Percentiles rank a stretch among this genome's conserved stretches.
These are phyloP conservation scores for Anthracocystis panici-leucophaei DNA, from an alignment of 1,284 basidiomycete species.

Conservation along the genomic window DNA sequence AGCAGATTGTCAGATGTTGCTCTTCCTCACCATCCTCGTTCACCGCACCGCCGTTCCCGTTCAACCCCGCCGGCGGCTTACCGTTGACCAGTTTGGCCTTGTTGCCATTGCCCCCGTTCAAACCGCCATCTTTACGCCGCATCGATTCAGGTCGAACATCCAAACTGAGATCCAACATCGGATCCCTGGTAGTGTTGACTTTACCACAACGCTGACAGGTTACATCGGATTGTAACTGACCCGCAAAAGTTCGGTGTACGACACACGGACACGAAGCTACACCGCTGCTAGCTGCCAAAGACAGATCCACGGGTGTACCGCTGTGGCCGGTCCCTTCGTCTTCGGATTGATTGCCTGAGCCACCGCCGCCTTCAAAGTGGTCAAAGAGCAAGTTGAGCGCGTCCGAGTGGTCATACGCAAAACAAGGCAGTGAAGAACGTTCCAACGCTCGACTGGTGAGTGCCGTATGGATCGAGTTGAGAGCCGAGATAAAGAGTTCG, in stretches of 20 bases:
- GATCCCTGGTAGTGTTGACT: constrained; percentile 83
- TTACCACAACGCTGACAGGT: constrained; percentile 82
- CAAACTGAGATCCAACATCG: constrained; percentile 90
- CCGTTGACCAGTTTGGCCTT: constrained; percentile 23
- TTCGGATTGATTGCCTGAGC: constrained; percentile 41
- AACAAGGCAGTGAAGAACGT: constrained; percentile 45
- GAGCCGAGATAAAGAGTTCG: constrained; percentile 73
- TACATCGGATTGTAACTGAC: constrained; percentile 87
- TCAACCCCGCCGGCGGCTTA: constrained; percentile 9
- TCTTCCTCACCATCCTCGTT: constrained; percentile 49
- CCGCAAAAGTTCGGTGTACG: constrained; percentile 90
- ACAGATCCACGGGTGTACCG: constrained; percentile 15
- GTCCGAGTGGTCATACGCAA: constrained; percentile 50
- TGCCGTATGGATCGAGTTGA: constrained; percentile 63
- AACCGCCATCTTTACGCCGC: constrained; percentile 19
- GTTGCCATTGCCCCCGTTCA: constrained; percentile 21
- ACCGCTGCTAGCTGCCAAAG: constrained; percentile 22
- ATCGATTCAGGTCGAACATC: constrained; percentile 74
- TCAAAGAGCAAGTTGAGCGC: constrained; percentile 47
- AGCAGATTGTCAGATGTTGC: constrained; percentile 54
- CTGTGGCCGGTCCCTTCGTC: constrained; percentile 29
- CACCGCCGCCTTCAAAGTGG: constrained; percentile 45
- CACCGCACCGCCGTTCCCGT: neutral
- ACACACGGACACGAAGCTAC: constrained; percentile 81
- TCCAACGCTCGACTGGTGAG: constrained; percentile 53